Percentiles rank a stretch among this genome's conserved stretches.
phyloP scores from a whole-genome alignment of 768 basidiomycete species.

The Boletus eberwhitei region DNA sequence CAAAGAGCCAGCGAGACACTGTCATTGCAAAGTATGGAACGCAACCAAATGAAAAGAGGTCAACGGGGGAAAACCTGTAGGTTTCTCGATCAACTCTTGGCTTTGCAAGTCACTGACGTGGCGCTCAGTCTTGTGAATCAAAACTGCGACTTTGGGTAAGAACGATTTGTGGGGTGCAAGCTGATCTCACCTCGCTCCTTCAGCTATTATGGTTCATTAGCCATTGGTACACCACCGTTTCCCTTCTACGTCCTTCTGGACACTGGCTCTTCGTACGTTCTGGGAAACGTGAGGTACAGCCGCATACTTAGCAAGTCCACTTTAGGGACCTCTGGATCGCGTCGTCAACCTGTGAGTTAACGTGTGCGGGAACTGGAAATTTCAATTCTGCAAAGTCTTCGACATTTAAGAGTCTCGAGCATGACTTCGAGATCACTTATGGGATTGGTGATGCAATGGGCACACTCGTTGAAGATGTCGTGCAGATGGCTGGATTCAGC shows the following conservation, averaged over 20 bases:
- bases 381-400: conserved; percentile 35
- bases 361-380: conserved; percentile 32
- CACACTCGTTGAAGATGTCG: conserved; percentile 54
- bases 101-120: background rate
- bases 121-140: conserved; percentile 55
- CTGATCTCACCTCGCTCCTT: background rate
- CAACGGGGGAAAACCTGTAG: conserved; percentile 48
- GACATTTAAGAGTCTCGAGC: conserved; percentile 33
- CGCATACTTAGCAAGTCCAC: conserved; percentile 21
- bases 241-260: conserved; percentile 50
- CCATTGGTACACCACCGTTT: conserved; percentile 43
- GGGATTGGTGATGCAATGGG: conserved; percentile 47
- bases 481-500: conserved; percentile 66
- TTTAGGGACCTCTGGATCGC: conserved; percentile 51
- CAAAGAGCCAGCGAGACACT: conserved; percentile 41
- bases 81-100: background rate
- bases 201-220: conserved; percentile 36
- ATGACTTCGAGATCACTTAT: conserved; percentile 40
- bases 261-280: conserved; percentile 42
- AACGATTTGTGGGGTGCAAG: background rate
- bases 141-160: conserved; percentile 58
- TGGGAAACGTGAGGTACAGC: background rate
- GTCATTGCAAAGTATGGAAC: conserved; percentile 49
- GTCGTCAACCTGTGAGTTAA: conserved; percentile 27
- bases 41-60: conserved; percentile 33